Evolutionary conservation across 108 stramenopile genomes (phyloP).

Genomic region (Cyclostephanos tholiformis): DNA sequence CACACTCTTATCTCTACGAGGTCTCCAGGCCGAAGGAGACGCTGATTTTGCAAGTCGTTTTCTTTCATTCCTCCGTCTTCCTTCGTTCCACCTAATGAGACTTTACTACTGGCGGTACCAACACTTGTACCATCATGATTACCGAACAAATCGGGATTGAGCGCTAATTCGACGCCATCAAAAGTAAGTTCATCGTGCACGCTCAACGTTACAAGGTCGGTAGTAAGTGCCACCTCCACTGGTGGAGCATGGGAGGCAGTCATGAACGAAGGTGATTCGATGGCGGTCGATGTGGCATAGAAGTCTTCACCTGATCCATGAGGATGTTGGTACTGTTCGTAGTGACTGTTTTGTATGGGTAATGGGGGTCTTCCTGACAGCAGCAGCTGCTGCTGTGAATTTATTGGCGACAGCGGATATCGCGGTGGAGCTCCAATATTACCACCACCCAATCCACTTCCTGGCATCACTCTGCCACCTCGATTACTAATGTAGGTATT

Average conservation of each 20-base stretch:
- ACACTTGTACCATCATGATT: background rate
- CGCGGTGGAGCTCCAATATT: background rate
- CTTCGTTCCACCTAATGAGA: background rate
- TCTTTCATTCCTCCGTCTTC: conserved; percentile 23
- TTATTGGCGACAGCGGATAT: background rate
- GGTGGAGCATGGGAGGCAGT: background rate
- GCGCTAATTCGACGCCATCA: conserved; percentile 77
- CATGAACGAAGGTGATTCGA: background rate
- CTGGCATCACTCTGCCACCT: background rate
- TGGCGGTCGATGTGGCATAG: background rate
- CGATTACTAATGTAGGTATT: background rate
- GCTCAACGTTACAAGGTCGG: conserved; percentile 73
- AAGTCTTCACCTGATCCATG: background rate
- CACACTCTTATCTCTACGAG: conserved; percentile 87
- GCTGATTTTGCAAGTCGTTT: background rate
- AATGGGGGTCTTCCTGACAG: background rate
- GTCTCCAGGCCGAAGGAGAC: conserved; percentile 44
- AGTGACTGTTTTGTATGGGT: background rate
- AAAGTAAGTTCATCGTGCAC: conserved; percentile 85
- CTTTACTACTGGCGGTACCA: background rate
- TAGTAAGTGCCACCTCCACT: conserved; percentile 47
- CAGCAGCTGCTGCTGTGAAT: conserved; percentile 2
- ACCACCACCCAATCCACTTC: background rate
- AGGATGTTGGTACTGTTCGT: background rate
- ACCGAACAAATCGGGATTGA: conserved; percentile 82